Percentiles rank a stretch among this genome's conserved stretches.
Conservation (phyloP, 1,284 basidiomycete species). For the Melampsora allii-populina region DNA sequence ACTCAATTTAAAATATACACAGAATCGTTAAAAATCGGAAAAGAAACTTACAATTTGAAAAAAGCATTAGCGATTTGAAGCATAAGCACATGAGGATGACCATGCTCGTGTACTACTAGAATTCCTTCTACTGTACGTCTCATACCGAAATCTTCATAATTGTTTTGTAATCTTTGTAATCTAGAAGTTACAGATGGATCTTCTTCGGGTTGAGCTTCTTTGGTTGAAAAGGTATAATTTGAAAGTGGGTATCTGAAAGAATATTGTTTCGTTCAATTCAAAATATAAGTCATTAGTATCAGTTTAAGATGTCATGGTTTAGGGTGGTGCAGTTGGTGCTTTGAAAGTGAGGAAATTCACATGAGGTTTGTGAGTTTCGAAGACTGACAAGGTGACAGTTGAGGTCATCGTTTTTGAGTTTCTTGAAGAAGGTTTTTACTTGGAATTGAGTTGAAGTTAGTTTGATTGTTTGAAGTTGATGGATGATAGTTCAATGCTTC, state of each 20-base stretch:
- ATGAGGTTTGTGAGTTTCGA: slow-evolving; percentile 1
- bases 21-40: not conserved
- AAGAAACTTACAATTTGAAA: slow-evolving; percentile 68
- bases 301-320: too few species aligned
- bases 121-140: slow-evolving; percentile 93
- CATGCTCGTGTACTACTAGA: slow-evolving; percentile 83
- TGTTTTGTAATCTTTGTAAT: slow-evolving; percentile 64
- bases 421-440: not conserved
- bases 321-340: not conserved
- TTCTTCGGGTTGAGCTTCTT: slow-evolving; percentile 92
- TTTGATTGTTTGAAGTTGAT: not conserved
- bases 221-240: slow-evolving; percentile 86
- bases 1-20: not conserved
- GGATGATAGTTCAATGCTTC: not conserved
- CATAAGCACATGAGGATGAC: slow-evolving; percentile 93
- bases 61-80: slow-evolving; percentile 97
- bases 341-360: slow-evolving; percentile 1
- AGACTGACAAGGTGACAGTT: slow-evolving; percentile 8
- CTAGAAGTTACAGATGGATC: slow-evolving; percentile 77
- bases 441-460: not conserved
- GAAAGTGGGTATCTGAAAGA: slow-evolving; percentile 64
- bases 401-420: not conserved
- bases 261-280: too few species aligned
- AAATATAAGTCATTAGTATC: too few species aligned
- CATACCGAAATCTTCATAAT: slow-evolving; percentile 93